A percentile compares a stretch with the other conserved stretches of the same genome.
Conservation (phyloP, 2,329 filamentous ascomycete genomes). For the Macrophomina phaseolina region DNA sequence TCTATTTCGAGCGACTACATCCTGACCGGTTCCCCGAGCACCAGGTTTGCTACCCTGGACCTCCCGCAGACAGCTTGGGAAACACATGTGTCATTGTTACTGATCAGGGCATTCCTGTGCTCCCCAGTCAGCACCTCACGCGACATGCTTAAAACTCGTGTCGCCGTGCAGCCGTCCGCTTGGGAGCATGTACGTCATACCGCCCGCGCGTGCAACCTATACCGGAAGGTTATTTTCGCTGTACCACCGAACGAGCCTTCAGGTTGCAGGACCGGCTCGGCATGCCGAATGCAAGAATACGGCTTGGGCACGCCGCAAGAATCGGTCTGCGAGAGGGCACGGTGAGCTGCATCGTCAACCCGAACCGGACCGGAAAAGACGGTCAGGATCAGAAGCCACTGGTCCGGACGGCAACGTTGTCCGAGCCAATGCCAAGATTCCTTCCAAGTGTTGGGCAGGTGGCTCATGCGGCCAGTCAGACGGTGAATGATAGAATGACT, state of each 20-base stretch:
- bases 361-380: too few species aligned
- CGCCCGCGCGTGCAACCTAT: neutral
- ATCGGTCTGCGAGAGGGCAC: neutral
- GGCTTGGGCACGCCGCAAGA: neutral
- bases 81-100: neutral
- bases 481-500: neutral
- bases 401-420: neutral
- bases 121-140: constrained; percentile 1
- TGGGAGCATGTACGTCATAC: neutral
- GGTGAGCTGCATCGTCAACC: too few species aligned
- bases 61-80: neutral
- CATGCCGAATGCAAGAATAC: neutral
- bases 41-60: neutral
- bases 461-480: constrained; percentile 18
- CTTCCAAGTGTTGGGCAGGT: neutral
- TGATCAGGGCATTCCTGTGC: neutral
- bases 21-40: neutral
- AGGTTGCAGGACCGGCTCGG: neutral
- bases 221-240: constrained; percentile 3
- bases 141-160: constrained; percentile 7
- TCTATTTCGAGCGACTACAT: constrained; percentile 9
- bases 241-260: neutral
- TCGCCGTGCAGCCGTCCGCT: neutral
- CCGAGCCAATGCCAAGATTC: neutral
- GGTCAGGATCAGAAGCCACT: too few species aligned